These are phyloP conservation scores for Corynascus novoguineensis DNA, from an alignment of 495 filamentous ascomycete species.

Conservation along the genomic window DNA sequence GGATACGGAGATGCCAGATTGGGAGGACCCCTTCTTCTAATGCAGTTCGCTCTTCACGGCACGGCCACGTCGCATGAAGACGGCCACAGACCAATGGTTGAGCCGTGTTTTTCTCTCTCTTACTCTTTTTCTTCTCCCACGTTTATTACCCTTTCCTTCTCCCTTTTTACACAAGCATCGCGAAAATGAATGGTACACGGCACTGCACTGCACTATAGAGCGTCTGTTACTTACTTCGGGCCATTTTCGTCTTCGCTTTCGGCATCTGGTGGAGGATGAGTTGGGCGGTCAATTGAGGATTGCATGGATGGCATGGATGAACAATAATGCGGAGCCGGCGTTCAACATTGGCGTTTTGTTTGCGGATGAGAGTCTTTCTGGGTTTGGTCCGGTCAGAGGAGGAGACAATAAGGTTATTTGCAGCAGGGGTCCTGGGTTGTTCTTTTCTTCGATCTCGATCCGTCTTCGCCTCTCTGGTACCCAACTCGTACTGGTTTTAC, in stretches of 20 bases:
- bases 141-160: not conserved
- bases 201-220: not conserved
- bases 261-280: not conserved
- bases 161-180: not conserved
- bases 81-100: not conserved
- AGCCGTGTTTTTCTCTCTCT: not conserved
- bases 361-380: not conserved
- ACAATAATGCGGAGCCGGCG: not conserved
- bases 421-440: not conserved
- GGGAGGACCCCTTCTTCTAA: not conserved
- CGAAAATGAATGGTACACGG: not conserved
- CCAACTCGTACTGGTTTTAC: too few species aligned
- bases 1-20: not conserved
- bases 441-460: not conserved
- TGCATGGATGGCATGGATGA: not conserved
- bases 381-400: not conserved
- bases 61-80: not conserved
- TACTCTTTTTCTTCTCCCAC: not conserved
- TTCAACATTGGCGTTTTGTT: slow-evolving; percentile 3
- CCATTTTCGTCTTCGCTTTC: not conserved
- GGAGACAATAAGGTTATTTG: not conserved
- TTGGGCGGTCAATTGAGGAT: not conserved
- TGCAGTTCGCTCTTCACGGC: not conserved
- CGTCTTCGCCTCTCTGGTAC: too few species aligned
- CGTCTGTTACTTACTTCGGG: not conserved